Base-by-base conservation (phyloP, 371 early-diverging fungal species). In the Circinella minor region DNA sequence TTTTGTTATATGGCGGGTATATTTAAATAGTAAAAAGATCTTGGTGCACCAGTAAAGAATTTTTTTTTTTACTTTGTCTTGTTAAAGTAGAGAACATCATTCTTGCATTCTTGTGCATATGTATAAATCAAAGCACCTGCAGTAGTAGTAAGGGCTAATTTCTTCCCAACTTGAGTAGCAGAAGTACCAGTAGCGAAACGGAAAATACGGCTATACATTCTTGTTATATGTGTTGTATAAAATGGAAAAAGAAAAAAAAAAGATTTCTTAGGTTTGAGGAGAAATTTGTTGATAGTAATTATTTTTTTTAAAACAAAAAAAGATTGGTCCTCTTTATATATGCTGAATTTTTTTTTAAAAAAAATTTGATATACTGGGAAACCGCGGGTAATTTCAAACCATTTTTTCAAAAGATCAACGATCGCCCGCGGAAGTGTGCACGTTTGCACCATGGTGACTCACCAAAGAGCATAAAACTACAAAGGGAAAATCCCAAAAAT, bases 71-170 rank as follows among this genome's bases (percentile, higher is more conserved):
- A 65, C 65, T 74, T 74, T 66, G 79, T 62, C 63, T 75, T 78
- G 70, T 70, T 78, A 51, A 65, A 80, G 71, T 70, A 82, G 43
- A 82, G 55, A 11, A 82, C 81, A 72, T 82, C 83, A 61, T 82
- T 78, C 76, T 82, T 82, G 79, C 83, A 82, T 71, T 82, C 75
- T 61, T 74, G 77, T 61, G 68, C 78, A 72, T 82, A 82, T n/a
- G 68, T 62, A 37, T 72, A 74, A 60, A 55, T 71, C 55, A 74
- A 43, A 55, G 77, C 72, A 71, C 54, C 70, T 17, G 55, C 62
- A 9, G 62, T 69, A 36, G 69, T 54, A 49, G 48, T 39, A 36
- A 65, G 59, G 55, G 51, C 69, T 13, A 73, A 47, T 46, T 69
- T 73, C 63, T 73, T 73, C 69, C 66, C 70, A 63, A 75, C 38